Percentiles rank a stretch among this genome's conserved stretches.
Conservation (phyloP, 2,329 filamentous ascomycete species). For the Botryotinia convoluta region DNA sequence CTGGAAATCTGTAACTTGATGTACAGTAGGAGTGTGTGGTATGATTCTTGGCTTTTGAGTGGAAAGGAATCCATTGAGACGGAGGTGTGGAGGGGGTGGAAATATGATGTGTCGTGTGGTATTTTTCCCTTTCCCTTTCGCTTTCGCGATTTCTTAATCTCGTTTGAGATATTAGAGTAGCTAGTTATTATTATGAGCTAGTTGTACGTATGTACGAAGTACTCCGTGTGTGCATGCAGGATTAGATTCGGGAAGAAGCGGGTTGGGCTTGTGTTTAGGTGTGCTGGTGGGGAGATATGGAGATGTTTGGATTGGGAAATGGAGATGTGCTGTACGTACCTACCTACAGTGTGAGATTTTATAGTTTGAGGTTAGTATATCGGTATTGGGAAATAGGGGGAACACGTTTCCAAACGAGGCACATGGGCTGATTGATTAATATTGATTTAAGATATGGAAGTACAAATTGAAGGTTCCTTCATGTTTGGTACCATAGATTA, state of each 20-base stretch:
- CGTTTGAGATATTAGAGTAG: background rate
- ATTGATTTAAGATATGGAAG: background rate
- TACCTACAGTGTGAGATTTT: background rate
- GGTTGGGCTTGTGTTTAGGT: slow-evolving; percentile 1
- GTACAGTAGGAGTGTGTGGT: background rate
- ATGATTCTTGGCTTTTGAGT: background rate
- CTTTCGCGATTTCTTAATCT: background rate
- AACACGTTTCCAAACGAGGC: background rate
- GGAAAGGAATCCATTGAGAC: background rate
- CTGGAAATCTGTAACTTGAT: background rate
- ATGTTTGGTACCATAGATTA: background rate
- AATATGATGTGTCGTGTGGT: slow-evolving; percentile 17
- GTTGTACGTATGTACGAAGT: background rate
- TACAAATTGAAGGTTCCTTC: background rate
- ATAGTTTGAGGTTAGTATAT: background rate
- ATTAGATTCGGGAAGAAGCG: slow-evolving; percentile 11
- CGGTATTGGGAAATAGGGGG: background rate
- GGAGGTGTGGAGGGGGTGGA: slow-evolving; percentile 1
- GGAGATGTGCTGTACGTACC: background rate
- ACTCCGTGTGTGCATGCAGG: background rate
- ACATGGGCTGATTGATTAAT: background rate
- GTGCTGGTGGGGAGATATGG: slow-evolving; percentile 9
- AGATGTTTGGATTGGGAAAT: background rate
- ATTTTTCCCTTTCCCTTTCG: background rate
- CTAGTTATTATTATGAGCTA: background rate